These are phyloP conservation scores for Conoideocrella luteorostrata DNA, from an alignment of 2,329 filamentous ascomycete species.

Conservation along the genomic window DNA sequence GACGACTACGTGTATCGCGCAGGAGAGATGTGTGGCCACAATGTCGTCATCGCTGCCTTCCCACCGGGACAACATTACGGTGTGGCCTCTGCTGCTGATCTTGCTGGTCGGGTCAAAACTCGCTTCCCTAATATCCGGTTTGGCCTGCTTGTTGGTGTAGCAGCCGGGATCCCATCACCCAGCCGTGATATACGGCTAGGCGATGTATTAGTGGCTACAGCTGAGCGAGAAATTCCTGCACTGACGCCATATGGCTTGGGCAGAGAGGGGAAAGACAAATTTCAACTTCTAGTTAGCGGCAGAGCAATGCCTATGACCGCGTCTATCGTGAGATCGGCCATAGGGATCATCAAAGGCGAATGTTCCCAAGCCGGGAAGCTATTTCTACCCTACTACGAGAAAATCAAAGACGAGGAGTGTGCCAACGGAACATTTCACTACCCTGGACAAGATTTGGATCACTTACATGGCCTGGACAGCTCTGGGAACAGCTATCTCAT, in stretches of 20 bases:
- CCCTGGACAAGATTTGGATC: too few species aligned
- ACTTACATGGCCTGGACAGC: too few species aligned
- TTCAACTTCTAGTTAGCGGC: background rate
- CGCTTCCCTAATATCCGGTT: background rate
- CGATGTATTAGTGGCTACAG: background rate
- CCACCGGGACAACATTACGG: too few species aligned
- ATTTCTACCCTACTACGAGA: too few species aligned
- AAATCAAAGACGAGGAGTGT: too few species aligned
- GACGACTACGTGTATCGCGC: background rate
- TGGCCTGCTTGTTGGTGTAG: conserved; percentile 1
- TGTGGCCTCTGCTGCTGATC: too few species aligned
- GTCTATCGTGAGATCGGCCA: too few species aligned
- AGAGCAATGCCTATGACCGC: too few species aligned
- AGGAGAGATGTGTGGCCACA: background rate
- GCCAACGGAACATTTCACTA: too few species aligned
- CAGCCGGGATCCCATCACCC: background rate
- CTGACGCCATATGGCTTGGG: background rate
- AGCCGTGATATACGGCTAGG: background rate
- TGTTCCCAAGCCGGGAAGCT: too few species aligned
- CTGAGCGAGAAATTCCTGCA: background rate
- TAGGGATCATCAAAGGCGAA: too few species aligned
- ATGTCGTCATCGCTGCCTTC: background rate
- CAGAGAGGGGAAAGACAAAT: background rate
- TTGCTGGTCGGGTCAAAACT: background rate
- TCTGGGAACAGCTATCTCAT: too few species aligned